phyloP scores from a whole-genome alignment of 2,329 filamentous ascomycete genomes.

The Lachnellula hyalina region DNA sequence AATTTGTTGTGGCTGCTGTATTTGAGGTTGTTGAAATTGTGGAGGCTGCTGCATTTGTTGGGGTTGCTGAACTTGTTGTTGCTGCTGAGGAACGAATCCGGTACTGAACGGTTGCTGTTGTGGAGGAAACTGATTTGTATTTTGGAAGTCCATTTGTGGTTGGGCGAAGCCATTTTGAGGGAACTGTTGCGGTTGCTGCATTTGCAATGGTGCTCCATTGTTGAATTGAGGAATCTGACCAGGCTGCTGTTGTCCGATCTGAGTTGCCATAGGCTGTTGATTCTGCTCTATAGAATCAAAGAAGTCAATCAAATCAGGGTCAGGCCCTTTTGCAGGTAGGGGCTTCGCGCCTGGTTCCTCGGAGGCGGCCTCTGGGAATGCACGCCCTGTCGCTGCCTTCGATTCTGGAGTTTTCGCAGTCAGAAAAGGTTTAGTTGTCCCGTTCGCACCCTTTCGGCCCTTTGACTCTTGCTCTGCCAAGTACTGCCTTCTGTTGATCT shows the following conservation, averaged over 20 bases:
- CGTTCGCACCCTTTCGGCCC: conserved; percentile 32
- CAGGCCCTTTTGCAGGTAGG: conserved; percentile 54
- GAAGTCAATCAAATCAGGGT: conserved; percentile 84
- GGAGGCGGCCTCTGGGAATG: conserved; percentile 26
- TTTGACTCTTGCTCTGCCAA: conserved; percentile 78
- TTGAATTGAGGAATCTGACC: conserved; percentile 20
- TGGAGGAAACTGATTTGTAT: conserved; percentile 40
- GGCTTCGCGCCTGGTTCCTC: conserved; percentile 36
- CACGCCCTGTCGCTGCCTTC: conserved; percentile 22
- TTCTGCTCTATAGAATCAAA: conserved; percentile 91
- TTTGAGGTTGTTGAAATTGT: too few relatives aligned
- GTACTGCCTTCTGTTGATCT: conserved; percentile 87
- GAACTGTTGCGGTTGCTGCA: conserved; percentile 36
- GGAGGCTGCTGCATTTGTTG: conserved; percentile 17
- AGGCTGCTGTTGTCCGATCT: conserved; percentile 34
- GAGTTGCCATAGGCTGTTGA: conserved; percentile 62
- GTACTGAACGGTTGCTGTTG: conserved; percentile 31
- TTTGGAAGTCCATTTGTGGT: conserved; percentile 38
- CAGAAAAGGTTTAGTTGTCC: conserved; percentile 41
- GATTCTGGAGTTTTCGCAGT: conserved; percentile 25
- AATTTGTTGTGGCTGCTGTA: conserved; percentile 38
- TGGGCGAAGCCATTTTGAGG: conserved; percentile 37
- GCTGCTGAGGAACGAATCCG: conserved; percentile 23
- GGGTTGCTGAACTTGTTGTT: conserved; percentile 30
- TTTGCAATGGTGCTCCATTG: conserved; percentile 25